A percentile compares a stretch with the other conserved stretches of the same genome.
These are phyloP conservation scores for Acer saccharum DNA, from an alignment of 345 rosid species.

Conservation along the genomic window DNA sequence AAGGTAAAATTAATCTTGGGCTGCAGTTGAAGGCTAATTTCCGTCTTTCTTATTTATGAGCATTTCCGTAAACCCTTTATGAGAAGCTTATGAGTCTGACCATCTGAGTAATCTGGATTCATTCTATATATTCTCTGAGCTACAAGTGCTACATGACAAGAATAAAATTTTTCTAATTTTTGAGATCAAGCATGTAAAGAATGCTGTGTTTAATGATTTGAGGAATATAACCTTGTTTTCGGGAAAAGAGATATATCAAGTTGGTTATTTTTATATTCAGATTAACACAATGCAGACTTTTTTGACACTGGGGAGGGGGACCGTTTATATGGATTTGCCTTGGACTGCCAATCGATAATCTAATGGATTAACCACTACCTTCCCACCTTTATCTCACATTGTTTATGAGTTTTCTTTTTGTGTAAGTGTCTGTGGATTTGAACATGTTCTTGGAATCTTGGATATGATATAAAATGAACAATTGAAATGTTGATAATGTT, in stretches of 20 bases:
- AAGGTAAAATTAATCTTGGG: slow-evolving; percentile 50
- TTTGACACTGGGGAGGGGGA: background rate
- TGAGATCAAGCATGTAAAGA: too few relatives aligned
- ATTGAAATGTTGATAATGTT: background rate
- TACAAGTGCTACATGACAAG: too few relatives aligned
- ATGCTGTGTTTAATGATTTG: background rate
- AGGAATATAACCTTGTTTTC: background rate
- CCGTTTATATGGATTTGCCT: slow-evolving; percentile 10
- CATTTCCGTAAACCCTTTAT: background rate
- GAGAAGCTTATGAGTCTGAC: background rate
- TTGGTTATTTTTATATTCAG: background rate
- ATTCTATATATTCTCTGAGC: background rate
- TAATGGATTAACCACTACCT: background rate
- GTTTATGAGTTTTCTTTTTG: background rate
- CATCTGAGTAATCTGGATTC: background rate
- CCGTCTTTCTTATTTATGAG: slow-evolving; percentile 1
- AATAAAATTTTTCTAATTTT: too few relatives aligned
- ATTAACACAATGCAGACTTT: background rate
- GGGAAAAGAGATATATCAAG: background rate
- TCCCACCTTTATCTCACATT: background rate
- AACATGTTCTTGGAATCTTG: background rate
- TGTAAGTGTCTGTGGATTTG: background rate
- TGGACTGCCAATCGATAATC: background rate
- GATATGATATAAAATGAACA: background rate
- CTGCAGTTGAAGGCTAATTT: slow-evolving; percentile 2